Evolutionary conservation across 495 filamentous ascomycete genomes (phyloP).

Genomic region (Aspergillus conjunctus): DNA sequence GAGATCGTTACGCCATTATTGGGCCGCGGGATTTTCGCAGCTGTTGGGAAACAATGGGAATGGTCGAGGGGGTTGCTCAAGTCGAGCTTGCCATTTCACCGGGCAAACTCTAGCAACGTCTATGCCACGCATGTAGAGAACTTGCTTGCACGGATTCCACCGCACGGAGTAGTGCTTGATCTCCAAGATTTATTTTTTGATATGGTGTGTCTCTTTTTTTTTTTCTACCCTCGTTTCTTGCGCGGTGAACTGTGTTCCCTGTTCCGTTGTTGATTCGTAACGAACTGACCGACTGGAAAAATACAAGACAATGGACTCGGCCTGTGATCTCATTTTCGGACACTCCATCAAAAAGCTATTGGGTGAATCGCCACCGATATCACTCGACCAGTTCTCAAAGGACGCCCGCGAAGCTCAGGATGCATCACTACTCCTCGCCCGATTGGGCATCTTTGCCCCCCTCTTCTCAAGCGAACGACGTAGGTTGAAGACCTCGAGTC

Average conservation of each 20-base stretch:
- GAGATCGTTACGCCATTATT: neutral
- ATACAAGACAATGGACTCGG: conserved; percentile 4
- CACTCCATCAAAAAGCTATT: neutral
- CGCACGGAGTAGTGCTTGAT: neutral
- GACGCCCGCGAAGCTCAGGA: neutral
- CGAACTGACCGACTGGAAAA: too few species aligned
- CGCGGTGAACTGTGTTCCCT: too few species aligned
- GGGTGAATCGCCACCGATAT: neutral
- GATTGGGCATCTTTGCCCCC: neutral
- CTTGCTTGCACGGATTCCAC: neutral
- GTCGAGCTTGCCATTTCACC: neutral
- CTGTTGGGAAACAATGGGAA: neutral
- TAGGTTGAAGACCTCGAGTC: neutral
- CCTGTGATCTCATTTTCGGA: conserved; percentile 2
- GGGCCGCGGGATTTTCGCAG: neutral
- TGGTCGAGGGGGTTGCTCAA: neutral
- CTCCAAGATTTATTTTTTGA: conserved; percentile 3
- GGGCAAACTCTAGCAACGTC: neutral
- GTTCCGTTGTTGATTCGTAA: too few species aligned
- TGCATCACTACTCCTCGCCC: neutral
- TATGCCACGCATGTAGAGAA: neutral
- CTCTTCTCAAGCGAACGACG: neutral
- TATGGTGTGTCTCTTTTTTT: too few species aligned
- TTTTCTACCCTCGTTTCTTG: too few species aligned
- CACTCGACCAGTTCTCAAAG: neutral